Evolutionary conservation across 2,329 filamentous ascomycete genomes (phyloP).

Genomic region (Coleophoma eucalyptorum): DNA sequence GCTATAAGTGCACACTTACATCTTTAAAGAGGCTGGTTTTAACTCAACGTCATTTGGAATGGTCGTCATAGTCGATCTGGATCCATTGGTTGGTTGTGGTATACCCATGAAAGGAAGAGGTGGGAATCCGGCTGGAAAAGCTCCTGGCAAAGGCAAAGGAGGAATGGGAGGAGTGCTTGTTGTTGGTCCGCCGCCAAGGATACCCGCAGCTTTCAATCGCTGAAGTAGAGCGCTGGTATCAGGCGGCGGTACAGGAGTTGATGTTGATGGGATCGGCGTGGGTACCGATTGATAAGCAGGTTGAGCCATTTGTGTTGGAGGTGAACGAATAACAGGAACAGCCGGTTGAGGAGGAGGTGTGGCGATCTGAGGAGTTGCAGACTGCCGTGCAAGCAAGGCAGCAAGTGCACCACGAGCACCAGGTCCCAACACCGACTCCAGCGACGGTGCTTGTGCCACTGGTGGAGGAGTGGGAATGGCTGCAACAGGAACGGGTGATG

Average conservation of each 20-base stretch:
- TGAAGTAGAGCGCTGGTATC: constrained; percentile 55
- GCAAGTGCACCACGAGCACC: constrained; percentile 41
- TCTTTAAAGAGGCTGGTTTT: constrained; percentile 66
- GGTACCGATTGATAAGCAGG: constrained; percentile 25
- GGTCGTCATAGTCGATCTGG: constrained; percentile 19
- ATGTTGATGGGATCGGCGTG: constrained; percentile 24
- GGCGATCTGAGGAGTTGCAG: constrained; percentile 43
- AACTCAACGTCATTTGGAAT: constrained; percentile 50
- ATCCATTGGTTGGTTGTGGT: constrained; percentile 10
- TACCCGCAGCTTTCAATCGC: constrained; percentile 63
- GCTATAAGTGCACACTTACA: constrained; percentile 46
- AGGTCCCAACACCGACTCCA: constrained; percentile 50
- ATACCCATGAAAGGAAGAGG: constrained; percentile 23
- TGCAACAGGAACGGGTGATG: constrained; percentile 21
- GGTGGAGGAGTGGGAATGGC: constrained; percentile 12
- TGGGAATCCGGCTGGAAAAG: constrained; percentile 33
- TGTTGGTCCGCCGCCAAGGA: constrained; percentile 48
- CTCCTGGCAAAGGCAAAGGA: constrained; percentile 35
- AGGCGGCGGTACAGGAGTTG: constrained; percentile 26
- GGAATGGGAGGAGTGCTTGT: constrained; percentile 32
- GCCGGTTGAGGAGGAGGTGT: constrained; percentile 37
- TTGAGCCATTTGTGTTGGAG: constrained; percentile 39
- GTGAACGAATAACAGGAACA: constrained; percentile 41
- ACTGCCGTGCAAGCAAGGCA: constrained; percentile 50
- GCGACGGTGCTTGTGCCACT: constrained; percentile 30